Evolutionary conservation across 352 stramenopile species (phyloP).

Genomic region (Pythium aphanidermatum): DNA sequence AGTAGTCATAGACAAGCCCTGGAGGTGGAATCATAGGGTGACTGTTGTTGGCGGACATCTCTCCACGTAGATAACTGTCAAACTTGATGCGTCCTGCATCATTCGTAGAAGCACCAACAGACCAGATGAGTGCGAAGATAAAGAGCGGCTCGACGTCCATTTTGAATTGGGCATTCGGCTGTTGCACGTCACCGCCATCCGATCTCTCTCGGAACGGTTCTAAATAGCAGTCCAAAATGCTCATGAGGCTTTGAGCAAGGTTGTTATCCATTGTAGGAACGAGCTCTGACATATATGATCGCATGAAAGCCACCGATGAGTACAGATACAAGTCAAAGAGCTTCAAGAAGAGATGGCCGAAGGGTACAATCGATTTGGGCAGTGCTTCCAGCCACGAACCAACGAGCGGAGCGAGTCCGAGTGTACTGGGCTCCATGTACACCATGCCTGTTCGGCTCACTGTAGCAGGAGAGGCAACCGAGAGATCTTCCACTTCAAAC

Average conservation of each 20-base stretch:
- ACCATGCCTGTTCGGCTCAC: slow-evolving; percentile 95
- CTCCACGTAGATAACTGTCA: slow-evolving; percentile 82
- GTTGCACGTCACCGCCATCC: slow-evolving; percentile 34
- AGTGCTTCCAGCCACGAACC: slow-evolving; percentile 87
- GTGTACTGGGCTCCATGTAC: slow-evolving; percentile 93
- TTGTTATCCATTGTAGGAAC: slow-evolving; percentile 93
- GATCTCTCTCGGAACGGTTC: slow-evolving; percentile 59
- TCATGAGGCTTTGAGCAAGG: slow-evolving; percentile 88
- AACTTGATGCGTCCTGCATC: slow-evolving; percentile 78
- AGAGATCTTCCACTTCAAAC: slow-evolving; percentile 96
- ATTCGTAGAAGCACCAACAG: slow-evolving; percentile 88
- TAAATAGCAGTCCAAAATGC: slow-evolving; percentile 89
- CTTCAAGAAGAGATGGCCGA: slow-evolving; percentile 44
- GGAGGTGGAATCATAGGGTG: slow-evolving; percentile 44
- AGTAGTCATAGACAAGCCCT: slow-evolving; percentile 89
- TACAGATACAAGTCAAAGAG: slow-evolving; percentile 92
- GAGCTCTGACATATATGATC: slow-evolving; percentile 82
- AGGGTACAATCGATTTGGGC: slow-evolving; percentile 28
- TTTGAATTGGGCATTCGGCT: slow-evolving; percentile 62
- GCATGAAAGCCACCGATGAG: slow-evolving; percentile 78
- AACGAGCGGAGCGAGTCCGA: slow-evolving; percentile 85
- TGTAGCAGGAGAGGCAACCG: slow-evolving; percentile 90
- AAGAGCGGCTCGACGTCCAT: slow-evolving; percentile 84
- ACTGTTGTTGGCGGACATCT: slow-evolving; percentile 73
- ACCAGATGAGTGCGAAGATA: slow-evolving; percentile 92